A percentile compares a stretch with the other conserved stretches of the same genome.
Evolutionary conservation across 768 basidiomycete species (phyloP).

Genomic region (Coprinopsis cinerea): DNA sequence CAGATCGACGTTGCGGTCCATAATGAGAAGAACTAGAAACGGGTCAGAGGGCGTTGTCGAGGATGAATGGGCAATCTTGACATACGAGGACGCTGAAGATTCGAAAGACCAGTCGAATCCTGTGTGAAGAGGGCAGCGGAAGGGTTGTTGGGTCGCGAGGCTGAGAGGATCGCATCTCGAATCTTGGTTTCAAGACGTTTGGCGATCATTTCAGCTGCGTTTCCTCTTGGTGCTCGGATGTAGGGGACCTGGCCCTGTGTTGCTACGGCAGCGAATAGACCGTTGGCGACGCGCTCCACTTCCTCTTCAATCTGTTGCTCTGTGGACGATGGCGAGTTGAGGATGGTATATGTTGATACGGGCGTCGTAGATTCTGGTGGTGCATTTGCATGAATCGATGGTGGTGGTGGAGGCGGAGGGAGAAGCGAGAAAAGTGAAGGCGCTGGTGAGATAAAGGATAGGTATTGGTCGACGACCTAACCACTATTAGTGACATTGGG

Average conservation of each 20-base stretch:
- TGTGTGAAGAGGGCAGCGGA: constrained; percentile 67
- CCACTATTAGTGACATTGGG: constrained; percentile 4
- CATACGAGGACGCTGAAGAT: constrained; percentile 82
- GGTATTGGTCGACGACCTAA: constrained; percentile 92
- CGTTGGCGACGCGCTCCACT: constrained; percentile 85
- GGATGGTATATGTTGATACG: constrained; percentile 69
- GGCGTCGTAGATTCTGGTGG: constrained; percentile 27
- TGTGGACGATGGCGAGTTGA: constrained; percentile 86
- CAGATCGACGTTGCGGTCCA: constrained; percentile 93
- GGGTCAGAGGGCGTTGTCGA: not conserved
- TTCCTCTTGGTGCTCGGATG: constrained; percentile 90
- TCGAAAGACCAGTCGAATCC: constrained; percentile 78
- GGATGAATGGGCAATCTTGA: constrained; percentile 13
- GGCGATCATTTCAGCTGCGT: constrained; percentile 99
- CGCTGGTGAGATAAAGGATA: constrained; percentile 93
- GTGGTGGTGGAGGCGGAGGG: constrained; percentile 43
- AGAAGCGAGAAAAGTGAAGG: constrained; percentile 89
- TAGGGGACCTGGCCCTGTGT: constrained; percentile 90
- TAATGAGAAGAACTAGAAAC: constrained; percentile 77
- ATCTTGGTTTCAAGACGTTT: constrained; percentile 91
- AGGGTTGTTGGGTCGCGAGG: constrained; percentile 52
- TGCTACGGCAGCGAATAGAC: constrained; percentile 86
- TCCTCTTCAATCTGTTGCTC: constrained; percentile 92
- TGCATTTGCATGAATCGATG: constrained; percentile 28
- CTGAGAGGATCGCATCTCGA: constrained; percentile 72